Base-by-base conservation (phyloP, 768 basidiomycete species). In the Amanita rubescens region DNA sequence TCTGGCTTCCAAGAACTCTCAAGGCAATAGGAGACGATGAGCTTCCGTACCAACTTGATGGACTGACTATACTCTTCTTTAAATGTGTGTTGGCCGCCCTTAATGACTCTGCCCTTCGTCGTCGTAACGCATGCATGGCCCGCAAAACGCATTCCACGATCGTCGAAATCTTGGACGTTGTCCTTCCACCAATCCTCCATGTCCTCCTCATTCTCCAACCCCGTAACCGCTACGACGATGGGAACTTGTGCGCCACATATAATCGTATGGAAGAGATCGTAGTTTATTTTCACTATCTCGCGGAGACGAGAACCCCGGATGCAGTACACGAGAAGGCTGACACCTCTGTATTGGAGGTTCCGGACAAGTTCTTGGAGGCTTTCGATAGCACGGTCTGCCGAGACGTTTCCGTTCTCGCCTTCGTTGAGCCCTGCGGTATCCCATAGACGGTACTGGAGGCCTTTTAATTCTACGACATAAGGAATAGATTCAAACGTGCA, bases 151-250 rank as follows among this genome's bases (percentile, higher is more conserved):
- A 73, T 67, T 34, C 61, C 63, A 55, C 65, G 60, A 46, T 12
- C 38, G 27, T 54, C 35, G 39, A 71, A 60, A 53, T 66, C 67
- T 38, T 41, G 37, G 34, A 60, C 58, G 50, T 73, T 73, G 25
- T 59, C 55, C 3, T 20, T 20, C 71, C 72, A 73, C 72, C 71
- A 73, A 50, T 59, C 12, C 43, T 45, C 72, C 72, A 73, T 72
- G 56, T 69, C 56, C 54, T 65, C 66, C 30, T 73, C 60, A 51
- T 71, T 65, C 60, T 73, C 71, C 56, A 72, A 45, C 1, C 72
- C 71, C 0, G 69, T 72, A 38, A 73, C 62, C 30, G 71, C 64
- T 9, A 61, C 51, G 38, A 69, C 72, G 53, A 72, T 66, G 25
- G 69, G 71, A 1, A 71, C 68, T 47, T 67, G 67, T 43, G 61